Evolutionary conservation across 106 monocot genomes (phyloP), one percentile per base, ranked within the genome.

Genomic region (Dendrobium catenatum): DNA sequence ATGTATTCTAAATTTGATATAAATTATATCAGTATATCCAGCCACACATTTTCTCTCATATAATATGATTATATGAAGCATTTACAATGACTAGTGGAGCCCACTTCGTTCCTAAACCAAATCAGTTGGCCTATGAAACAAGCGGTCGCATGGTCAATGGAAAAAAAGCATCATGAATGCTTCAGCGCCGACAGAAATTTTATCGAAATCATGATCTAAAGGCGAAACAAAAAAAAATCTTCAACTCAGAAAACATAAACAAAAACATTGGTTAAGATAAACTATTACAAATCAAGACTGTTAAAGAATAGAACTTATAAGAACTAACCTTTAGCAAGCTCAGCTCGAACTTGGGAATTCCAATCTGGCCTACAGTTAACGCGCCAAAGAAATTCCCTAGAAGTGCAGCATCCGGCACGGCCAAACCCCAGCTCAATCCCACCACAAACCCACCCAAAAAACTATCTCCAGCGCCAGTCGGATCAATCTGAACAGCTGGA

Each of bases 341-440:
- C 27, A 13, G 83, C 18, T 91, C 87, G 81, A 98, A 95, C 33
- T 83, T 87, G 29, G 97, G 97, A 8, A 98, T 72, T 8, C 97
- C 97, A 27, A 95, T 84, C 78, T 98, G 97, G 26, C 84, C 81
- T 3, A 98, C 95, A 15, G 97, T 91, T 68, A 91, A 80, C 7
- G 97, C 86, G 33, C 97, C 97, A 31, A 94, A 89, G 80, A 95
- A 93, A 77, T 98, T 98, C 11, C 97, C 97, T 2, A 98, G 83
- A 17, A 95, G 86, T 0, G 94, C 94, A 6, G 97, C 83, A 48
- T 95, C 93, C 1, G 82, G 75, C 44, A 95, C 91, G 17, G 82
- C 67, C 68, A 95, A 58, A 4, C 97, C 94, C 72, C 91, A 86
- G 43, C 86, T 49, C 40, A 98, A 26, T 9, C 92, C 97, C 2